Conservation (phyloP, 192 early-diverging fungal species). For the Jimgerdemannia flammicorona region DNA sequence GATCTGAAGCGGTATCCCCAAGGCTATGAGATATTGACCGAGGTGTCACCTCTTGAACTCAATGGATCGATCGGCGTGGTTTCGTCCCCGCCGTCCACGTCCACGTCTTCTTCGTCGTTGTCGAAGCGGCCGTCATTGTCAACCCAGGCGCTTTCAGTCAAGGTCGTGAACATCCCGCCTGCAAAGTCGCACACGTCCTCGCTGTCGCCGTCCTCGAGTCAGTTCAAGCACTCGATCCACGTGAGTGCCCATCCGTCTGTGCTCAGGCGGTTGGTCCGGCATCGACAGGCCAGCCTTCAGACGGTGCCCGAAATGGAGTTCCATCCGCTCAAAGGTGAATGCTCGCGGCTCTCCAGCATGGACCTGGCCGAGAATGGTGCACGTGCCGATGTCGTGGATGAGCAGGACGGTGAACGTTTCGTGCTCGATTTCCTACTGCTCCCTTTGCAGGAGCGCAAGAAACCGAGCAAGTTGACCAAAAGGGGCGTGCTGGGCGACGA, state of each 20-base stretch:
- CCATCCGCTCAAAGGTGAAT: not conserved
- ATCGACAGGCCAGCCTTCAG: conserved; percentile 10
- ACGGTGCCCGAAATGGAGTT: conserved; percentile 2
- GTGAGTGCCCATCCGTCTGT: conserved; percentile 9
- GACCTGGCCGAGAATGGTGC: too few relatives aligned
- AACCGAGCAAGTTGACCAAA: conserved; percentile 13
- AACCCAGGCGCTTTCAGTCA: not conserved
- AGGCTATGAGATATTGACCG: conserved; percentile 33
- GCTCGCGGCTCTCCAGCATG: too few relatives aligned
- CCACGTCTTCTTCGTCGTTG: not conserved
- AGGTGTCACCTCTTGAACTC: not conserved
- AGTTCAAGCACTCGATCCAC: conserved; percentile 12
- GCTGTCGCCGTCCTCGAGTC: conserved; percentile 13
- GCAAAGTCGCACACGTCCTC: conserved; percentile 4
- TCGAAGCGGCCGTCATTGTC: not conserved
- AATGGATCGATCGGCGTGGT: not conserved
- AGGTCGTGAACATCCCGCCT: not conserved
- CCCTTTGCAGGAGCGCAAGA: conserved; percentile 10
- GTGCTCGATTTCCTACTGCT: conserved; percentile 10
- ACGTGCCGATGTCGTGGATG: not conserved
- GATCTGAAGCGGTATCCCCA: conserved; percentile 33
- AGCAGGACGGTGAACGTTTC: conserved; percentile 2
- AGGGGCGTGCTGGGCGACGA: conserved; percentile 20
- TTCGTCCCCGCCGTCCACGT: not conserved
- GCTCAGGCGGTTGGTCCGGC: conserved; percentile 10